These are phyloP conservation scores for Eucalyptus shirleyi DNA, from an alignment of 345 rosid genomes.

Conservation along the genomic window DNA sequence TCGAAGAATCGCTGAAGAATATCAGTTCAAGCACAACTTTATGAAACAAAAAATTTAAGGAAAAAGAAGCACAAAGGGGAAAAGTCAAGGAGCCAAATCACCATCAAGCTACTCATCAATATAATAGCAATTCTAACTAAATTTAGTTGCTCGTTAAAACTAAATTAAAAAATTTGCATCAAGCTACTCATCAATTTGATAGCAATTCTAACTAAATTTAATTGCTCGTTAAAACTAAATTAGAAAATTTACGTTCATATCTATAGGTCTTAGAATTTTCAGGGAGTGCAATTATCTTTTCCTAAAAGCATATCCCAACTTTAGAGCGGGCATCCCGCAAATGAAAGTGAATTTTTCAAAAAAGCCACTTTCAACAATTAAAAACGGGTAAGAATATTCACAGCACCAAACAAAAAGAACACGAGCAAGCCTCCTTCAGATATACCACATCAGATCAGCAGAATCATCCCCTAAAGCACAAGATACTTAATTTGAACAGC, in stretches of 20 bases:
- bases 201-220: neutral
- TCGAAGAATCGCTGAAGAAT: neutral
- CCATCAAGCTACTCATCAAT: neutral
- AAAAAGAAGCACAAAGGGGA: neutral
- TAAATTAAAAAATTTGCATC: neutral
- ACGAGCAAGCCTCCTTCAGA: neutral
- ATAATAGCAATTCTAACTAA: neutral
- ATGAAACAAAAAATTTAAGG: neutral
- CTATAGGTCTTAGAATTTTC: neutral
- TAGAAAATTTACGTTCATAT: neutral
- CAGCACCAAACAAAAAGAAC: conserved; percentile 2
- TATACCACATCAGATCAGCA: conserved; percentile 14
- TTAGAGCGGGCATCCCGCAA: conserved; percentile 14
- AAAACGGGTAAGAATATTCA: conserved; percentile 3
- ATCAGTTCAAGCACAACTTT: neutral
- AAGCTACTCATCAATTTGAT: neutral
- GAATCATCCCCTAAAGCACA: neutral
- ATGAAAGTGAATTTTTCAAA: conserved; percentile 10
- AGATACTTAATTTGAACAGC: neutral
- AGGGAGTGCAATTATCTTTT: neutral
- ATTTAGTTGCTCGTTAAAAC: neutral
- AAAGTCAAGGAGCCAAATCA: neutral
- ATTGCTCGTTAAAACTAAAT: neutral
- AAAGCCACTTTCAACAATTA: conserved; percentile 29
- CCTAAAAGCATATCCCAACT: neutral